Conservation (phyloP, 805 yeast species). For the Lipomyces sp. region DNA sequence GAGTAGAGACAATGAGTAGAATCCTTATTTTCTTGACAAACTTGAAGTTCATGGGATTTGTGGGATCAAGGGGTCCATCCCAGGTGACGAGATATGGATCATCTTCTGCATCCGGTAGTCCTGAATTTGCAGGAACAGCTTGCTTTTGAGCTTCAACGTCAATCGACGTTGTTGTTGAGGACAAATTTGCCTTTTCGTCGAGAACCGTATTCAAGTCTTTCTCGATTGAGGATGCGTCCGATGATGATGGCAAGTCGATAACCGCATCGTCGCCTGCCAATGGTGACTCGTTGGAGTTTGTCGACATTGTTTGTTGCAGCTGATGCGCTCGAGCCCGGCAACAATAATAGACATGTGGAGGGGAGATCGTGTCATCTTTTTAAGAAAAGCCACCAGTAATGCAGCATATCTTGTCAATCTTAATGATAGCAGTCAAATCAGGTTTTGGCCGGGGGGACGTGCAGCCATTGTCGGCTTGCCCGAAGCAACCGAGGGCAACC, state of each 20-base stretch:
- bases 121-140: neutral
- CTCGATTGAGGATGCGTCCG: neutral
- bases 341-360: no score
- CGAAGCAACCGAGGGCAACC: no score
- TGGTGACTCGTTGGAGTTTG: neutral
- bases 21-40: conserved; percentile 10
- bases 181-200: neutral
- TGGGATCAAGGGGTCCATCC: conserved; percentile 50
- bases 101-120: conserved; percentile 16
- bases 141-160: conserved; percentile 2
- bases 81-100: conserved; percentile 39
- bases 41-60: conserved; percentile 29
- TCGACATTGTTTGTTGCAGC: neutral
- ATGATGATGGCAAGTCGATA: neutral
- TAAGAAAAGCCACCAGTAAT: no score
- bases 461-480: no score
- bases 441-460: no score
- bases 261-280: neutral
- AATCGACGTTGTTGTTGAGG: neutral
- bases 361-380: no score
- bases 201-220: neutral
- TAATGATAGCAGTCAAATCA: no score
- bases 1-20: conserved; percentile 17
- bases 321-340: neutral
- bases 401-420: no score